A percentile compares a stretch with the other conserved stretches of the same genome.
Conservation (phyloP, 148 eudicot genomes). For the Spergularia marina region DNA sequence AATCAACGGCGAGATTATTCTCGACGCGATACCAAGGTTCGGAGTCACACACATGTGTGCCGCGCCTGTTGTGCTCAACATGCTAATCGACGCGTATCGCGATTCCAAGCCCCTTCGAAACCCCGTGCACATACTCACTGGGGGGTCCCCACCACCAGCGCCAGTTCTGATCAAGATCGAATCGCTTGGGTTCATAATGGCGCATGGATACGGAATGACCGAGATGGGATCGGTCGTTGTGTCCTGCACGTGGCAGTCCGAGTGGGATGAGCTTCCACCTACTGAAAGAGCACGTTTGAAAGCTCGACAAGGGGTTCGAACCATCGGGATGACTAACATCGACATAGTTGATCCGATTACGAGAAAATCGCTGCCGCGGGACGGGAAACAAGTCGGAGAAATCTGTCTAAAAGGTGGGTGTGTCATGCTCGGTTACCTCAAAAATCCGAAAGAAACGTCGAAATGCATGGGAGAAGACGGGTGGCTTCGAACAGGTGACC, state of each 20-base stretch:
- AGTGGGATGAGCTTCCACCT: conserved; percentile 13
- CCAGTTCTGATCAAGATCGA: conserved; percentile 8
- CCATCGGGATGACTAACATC: conserved; percentile 10
- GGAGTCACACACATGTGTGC: conserved; percentile 34
- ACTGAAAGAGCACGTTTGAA: background rate
- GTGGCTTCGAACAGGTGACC: no score
- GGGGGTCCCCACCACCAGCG: conserved; percentile 27
- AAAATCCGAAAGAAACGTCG: conserved; percentile 4
- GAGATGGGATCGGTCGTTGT: conserved; percentile 20
- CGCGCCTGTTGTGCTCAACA: conserved; percentile 22
- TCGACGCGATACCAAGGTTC: conserved; percentile 9
- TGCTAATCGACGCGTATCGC: conserved; percentile 6
- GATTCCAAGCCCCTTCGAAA: background rate
- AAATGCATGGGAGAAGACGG: no score
- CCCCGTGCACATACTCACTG: conserved; percentile 22
- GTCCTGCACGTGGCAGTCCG: conserved; percentile 23
- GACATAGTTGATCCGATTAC: conserved; percentile 12
- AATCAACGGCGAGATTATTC: conserved; percentile 9
- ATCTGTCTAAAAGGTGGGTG: conserved; percentile 12
- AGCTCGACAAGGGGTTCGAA: conserved; percentile 25
- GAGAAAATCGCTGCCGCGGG: background rate
- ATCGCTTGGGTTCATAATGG: conserved; percentile 19
- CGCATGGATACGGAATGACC: conserved; percentile 28
- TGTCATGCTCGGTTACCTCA: conserved; percentile 28
- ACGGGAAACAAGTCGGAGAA: conserved; percentile 24